Evolutionary conservation across 495 filamentous ascomycete genomes (phyloP).

Genomic region (Aspergillus homomorphus): DNA sequence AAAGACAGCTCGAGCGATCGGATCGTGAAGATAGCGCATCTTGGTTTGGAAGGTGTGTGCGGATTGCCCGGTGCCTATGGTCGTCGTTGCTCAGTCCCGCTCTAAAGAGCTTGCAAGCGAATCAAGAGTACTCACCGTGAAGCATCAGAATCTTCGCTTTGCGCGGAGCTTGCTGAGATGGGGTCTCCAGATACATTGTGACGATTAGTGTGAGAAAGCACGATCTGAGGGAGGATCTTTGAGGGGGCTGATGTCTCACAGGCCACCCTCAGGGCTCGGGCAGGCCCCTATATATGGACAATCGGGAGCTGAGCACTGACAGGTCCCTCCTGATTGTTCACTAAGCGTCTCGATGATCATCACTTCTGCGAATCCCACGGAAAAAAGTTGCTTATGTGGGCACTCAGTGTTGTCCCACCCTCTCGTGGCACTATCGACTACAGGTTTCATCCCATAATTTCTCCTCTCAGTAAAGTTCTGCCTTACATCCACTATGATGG

Average conservation of each 20-base stretch:
- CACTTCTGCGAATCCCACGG: neutral
- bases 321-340: neutral
- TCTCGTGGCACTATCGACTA: neutral
- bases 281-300: too few relatives aligned
- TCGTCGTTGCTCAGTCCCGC: neutral
- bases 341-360: neutral
- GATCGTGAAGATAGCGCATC: slow-evolving; percentile 1
- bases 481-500: too few relatives aligned
- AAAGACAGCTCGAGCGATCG: neutral
- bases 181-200: neutral
- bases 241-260: too few relatives aligned
- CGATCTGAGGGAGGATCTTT: too few relatives aligned
- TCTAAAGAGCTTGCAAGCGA: neutral
- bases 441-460: neutral
- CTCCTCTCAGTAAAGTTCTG: too few relatives aligned
- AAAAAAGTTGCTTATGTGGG: neutral
- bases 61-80: neutral
- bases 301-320: too few relatives aligned
- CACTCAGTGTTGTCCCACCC: neutral
- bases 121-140: neutral
- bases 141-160: slow-evolving; percentile 5
- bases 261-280: too few relatives aligned
- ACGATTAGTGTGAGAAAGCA: too few relatives aligned
- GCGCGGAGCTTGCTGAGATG: neutral
- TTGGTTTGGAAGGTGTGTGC: slow-evolving; percentile 2